Evolutionary conservation across 345 rosid genomes (phyloP), one percentile per base, ranked within the genome.

Genomic region (Pistacia atlantica): DNA sequence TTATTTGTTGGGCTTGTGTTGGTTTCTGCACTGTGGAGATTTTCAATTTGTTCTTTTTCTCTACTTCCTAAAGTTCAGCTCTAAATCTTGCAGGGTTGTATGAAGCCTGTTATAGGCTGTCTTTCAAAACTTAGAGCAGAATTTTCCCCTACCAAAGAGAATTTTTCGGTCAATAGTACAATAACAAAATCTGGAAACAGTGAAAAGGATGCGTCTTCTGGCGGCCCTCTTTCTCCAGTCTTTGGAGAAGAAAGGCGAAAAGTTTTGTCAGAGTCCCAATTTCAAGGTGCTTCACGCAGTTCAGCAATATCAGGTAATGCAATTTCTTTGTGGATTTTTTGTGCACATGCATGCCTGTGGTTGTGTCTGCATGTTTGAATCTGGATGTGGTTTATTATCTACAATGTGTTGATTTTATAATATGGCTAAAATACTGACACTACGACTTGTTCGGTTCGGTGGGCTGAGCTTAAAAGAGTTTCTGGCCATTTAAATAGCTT

Each of bases 201-300:
- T 72, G 78, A 0, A 28, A 77, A 67, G n/a, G 73, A 74, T 63
- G 66, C 51, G 76, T 75, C 77, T 61, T 64, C 83, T 4, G 58
- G 3, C n/a, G 75, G 86, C 69, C 61, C 78, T 17, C 73, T 77
- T 35, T 80, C 88, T 83, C 81, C 84, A 65, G 65, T 78, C 58
- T 78, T 80, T 45, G 83, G 81, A 69, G 92, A 93, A 65, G 93
- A 89, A 75, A 91, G 79, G 81, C 82, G 67, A 37, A 89, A 74
- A 65, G 65, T 58, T 81, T 78, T 79, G 9, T 63, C 90, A 3
- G 90, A 88, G 3, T 85, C 87, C 52, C 93, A 88, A 72, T 83
- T 78, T 49, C 95, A 89, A 78, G 82, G 85, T 76, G 60, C 80
- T 75, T 82, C 87, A 57, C 82, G 85, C 6, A 81, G 55, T 84